These are phyloP conservation scores for Kalmusia sp. DNA, from an alignment of 2,329 filamentous ascomycete genomes.

Conservation along the genomic window DNA sequence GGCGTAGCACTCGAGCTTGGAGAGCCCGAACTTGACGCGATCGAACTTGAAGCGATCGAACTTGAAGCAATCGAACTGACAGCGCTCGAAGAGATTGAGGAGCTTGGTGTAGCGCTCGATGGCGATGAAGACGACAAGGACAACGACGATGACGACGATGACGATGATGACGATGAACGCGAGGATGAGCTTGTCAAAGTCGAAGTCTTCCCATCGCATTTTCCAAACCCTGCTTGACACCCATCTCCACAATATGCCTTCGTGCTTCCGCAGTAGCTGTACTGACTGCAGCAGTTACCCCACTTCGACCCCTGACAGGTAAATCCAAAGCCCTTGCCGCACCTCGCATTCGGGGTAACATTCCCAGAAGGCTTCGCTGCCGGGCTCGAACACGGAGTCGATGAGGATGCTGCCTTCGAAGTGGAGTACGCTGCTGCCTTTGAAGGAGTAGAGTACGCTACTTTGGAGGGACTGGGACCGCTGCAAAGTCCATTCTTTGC, in stretches of 20 bases:
- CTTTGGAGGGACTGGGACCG: neutral
- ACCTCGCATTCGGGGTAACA: neutral
- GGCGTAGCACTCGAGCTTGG: too few relatives aligned
- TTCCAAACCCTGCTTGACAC: constrained; percentile 52
- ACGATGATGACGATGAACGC: neutral
- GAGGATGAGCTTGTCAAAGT: neutral
- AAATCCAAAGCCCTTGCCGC: neutral
- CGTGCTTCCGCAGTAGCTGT: constrained; percentile 58
- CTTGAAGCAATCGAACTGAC: too few relatives aligned
- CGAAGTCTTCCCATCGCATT: neutral
- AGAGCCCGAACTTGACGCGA: too few relatives aligned
- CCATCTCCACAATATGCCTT: constrained; percentile 59
- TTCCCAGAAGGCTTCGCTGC: neutral
- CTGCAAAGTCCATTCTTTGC: neutral
- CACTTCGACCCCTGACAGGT: constrained; percentile 55
- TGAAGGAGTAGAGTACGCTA: neutral
- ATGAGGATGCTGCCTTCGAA: too few relatives aligned
- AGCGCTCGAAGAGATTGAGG: neutral
- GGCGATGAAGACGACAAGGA: neutral
- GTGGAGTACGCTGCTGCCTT: neutral
- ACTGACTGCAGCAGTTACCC: constrained; percentile 59
- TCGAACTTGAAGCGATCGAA: too few relatives aligned
- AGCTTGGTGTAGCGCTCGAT: neutral
- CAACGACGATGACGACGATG: neutral
- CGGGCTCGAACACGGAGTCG: neutral